Base-by-base conservation (phyloP, 1,284 basidiomycete genomes). In the Athelia sp. region DNA sequence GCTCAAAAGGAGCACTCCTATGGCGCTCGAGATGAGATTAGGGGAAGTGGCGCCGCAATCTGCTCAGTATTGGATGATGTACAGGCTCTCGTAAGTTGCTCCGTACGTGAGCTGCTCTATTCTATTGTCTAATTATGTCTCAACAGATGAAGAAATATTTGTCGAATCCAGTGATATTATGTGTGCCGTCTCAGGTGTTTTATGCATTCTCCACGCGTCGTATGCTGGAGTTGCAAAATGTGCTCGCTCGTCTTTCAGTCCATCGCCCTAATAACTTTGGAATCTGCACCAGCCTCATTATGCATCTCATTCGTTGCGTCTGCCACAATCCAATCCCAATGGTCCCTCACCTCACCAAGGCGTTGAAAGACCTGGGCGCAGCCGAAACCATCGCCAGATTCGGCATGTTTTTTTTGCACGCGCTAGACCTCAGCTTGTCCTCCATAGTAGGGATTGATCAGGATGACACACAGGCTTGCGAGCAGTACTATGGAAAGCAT, bases 361-460 rank as follows among this genome's bases (percentile, higher is more conserved):
- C 49, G 0, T 13, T 59, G 40, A 51, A 43, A 1, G 24, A 55
- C 0, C 14, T 58, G 1, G 21, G 50, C 4, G 52, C 43, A 40
- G 14, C 3, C 9, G 23, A 17, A 26, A 26, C 52, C 0, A 6
- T 46, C 2, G 13, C 50, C 1, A 9, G 15, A 0, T 40, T 38
- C 1, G 24, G 44, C 1, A 53, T 52, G 31, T 59, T 59, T 17
- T 55, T 60, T 14, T 6, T 59, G 2, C 48, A 46, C 1, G 51
- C 57, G 0, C 31, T 58, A 1, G 43, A 50, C 0, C 1, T 57
- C 2, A 18, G 26, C n/a, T 29, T 18, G 11, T 31, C 14, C 4
- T 43, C 23, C 15, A n/a, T 52, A 10, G 15, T 26, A 19, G 47
- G 40, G 29, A 47, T 51, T 15, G 43, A 46, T 35, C 13, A 47